Percentiles rank a stretch among this genome's conserved stretches.
Conservation (phyloP, 441 rosid species). For the Erodium trifolium region DNA sequence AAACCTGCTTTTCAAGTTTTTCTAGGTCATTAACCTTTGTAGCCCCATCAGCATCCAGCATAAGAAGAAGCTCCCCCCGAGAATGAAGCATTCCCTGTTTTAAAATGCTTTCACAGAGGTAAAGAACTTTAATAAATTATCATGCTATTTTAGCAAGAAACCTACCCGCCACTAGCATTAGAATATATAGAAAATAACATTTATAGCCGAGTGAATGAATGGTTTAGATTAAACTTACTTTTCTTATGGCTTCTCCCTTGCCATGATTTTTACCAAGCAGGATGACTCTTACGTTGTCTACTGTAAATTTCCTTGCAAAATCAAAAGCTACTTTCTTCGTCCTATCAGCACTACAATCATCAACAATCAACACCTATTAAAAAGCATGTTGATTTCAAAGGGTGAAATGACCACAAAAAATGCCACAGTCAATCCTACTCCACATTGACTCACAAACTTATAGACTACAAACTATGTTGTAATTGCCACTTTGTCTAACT, state of each 20-base stretch:
- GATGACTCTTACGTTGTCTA: conserved; percentile 71
- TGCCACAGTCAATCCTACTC: neutral
- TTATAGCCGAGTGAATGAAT: neutral
- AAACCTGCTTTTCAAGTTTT: conserved; percentile 90
- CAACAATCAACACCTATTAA: conserved; percentile 72
- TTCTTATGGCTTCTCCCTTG: conserved; percentile 96
- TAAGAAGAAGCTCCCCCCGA: conserved; percentile 85
- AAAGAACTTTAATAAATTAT: conserved; percentile 47
- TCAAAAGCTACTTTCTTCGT: conserved; percentile 75
- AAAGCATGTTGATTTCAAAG: conserved; percentile 10
- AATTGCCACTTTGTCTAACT: too few relatives aligned
- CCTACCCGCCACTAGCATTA: too few relatives aligned
- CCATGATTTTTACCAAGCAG: conserved; percentile 87
- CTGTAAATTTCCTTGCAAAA: conserved; percentile 54
- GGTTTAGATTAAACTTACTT: conserved; percentile 47
- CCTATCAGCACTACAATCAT: conserved; percentile 89
- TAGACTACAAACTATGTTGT: neutral
- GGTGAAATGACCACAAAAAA: neutral
- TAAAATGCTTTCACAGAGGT: conserved; percentile 53
- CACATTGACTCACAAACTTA: neutral
- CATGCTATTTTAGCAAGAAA: neutral
- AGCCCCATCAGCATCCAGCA: conserved; percentile 99
- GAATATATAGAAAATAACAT: neutral
- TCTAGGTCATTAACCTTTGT: conserved; percentile 82
- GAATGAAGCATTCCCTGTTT: conserved; percentile 99